A percentile compares a stretch with the other conserved stretches of the same genome.
Conservation (phyloP, 768 basidiomycete species). For the Peribolospora baueri region DNA sequence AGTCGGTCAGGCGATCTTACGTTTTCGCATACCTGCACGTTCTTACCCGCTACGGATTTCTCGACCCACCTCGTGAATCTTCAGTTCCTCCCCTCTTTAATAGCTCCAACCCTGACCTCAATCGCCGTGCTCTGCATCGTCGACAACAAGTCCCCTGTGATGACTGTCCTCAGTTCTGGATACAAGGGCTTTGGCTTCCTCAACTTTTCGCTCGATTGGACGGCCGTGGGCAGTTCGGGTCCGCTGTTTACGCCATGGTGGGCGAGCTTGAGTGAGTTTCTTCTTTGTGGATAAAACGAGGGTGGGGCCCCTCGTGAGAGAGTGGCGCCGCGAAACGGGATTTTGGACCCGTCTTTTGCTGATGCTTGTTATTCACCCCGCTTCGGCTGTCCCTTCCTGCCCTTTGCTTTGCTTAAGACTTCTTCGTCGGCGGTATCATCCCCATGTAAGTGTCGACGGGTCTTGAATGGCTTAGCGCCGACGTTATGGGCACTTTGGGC, state of each 20-base stretch:
- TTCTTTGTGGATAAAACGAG: no score
- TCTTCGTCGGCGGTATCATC: background rate
- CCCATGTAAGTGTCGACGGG: background rate
- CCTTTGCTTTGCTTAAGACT: background rate
- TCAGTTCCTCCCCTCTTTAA: constrained; percentile 16
- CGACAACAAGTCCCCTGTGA: background rate
- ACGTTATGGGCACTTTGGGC: no score
- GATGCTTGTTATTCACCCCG: background rate
- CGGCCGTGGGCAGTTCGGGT: constrained; percentile 14
- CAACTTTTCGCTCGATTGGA: constrained; percentile 16
- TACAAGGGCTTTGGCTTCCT: constrained; percentile 15
- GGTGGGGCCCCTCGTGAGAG: no score
- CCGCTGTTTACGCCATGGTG: constrained; percentile 14
- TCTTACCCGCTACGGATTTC: background rate
- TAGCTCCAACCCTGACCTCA: constrained; percentile 10
- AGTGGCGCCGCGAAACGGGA: background rate
- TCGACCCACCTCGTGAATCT: no score
- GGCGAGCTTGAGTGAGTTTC: background rate
- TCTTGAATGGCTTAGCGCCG: no score
- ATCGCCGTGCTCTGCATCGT: constrained; percentile 12
- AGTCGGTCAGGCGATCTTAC: no score
- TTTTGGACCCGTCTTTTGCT: background rate
- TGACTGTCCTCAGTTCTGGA: constrained; percentile 9
- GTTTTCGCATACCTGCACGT: background rate
- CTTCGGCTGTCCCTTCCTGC: background rate